Evolutionary conservation across 2,329 filamentous ascomycete genomes (phyloP), one percentile per base, ranked within the genome.

Genomic region (Rhexocercosporidium sp.): DNA sequence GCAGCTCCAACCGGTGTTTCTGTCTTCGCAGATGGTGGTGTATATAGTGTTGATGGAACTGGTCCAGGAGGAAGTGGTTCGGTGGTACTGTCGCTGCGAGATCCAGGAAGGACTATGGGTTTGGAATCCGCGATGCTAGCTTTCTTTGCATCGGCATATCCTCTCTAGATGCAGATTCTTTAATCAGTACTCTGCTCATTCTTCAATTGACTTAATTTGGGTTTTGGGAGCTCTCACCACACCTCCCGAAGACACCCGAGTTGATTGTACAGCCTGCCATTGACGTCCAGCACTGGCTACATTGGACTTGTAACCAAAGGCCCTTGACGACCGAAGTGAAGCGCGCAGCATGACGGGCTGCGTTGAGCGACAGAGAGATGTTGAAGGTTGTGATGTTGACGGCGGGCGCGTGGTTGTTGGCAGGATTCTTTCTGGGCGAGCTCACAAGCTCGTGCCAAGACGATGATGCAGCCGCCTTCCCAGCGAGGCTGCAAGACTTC

Each of bases 331-430:
- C 82, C 84, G 86, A 82, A 90, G 82, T 80, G 88, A 89, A 80
- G 86, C 87, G 83, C 88, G 88, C 86, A 90, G 85, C 88, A 90
- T 90, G 83, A 83, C 83, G 82, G 81, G 82, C 82, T 83, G 79
- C 78, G 72, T 73, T 68, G 72, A 70, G 68, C 67, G 71, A 73
- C 68, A 67, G 63, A 60, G 59, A 61, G 66, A 69, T 69, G 69
- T 72, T 71, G 69, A 22, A 66, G 62, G 49, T 70, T 66, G 64
- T 71, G 69, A 61, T 73, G 71, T 63, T 70, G 65, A 66, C 59
- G 62, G 29, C 62, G 68, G 62, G 29, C 62, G 68, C 65, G 69
- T 64, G 69, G 67, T 66, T 31, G 66, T 68, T 56, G 57, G 54
- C 41, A 68, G 65, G 69, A 70, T 41, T 51, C 53, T 57, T 60